Conservation (phyloP, 2,329 filamentous ascomycete species). For the Cladosporium cucumerinum region DNA sequence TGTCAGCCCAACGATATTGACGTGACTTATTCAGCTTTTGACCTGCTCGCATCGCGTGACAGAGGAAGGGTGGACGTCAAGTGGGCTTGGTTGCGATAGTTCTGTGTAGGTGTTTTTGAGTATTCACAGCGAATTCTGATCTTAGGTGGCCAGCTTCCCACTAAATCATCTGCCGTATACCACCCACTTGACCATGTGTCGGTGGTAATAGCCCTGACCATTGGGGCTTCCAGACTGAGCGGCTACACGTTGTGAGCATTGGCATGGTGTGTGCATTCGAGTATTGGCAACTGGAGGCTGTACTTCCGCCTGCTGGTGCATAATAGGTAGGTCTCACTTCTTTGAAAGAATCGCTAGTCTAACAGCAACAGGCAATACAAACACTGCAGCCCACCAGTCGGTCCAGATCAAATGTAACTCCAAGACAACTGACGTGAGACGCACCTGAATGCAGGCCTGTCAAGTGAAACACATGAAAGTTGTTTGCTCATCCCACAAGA, state of each 20-base stretch:
- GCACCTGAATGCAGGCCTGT: background rate
- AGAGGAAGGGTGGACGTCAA: constrained; percentile 31
- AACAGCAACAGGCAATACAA: background rate
- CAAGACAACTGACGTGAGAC: background rate
- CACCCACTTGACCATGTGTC: background rate
- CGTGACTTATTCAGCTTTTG: constrained; percentile 48
- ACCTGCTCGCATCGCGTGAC: constrained; percentile 40
- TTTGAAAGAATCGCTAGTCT: background rate
- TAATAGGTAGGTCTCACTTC: background rate
- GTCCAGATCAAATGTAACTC: background rate
- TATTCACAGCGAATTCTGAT: background rate
- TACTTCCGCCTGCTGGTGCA: background rate
- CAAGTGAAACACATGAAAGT: constrained; percentile 2
- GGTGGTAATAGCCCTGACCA: background rate
- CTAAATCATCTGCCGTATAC: background rate
- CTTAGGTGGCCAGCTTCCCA: background rate
- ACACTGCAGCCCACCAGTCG: background rate
- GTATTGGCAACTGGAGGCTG: background rate
- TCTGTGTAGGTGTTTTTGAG: background rate
- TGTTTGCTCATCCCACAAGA: constrained; percentile 9
- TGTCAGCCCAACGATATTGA: constrained; percentile 51
- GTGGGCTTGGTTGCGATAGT: constrained; percentile 33
- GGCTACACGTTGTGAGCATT: background rate
- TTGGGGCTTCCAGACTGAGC: background rate
- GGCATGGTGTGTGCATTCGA: background rate